Evolutionary conservation across 306 rosid genomes (phyloP).

Genomic region (Mimosa bimucronata): DNA sequence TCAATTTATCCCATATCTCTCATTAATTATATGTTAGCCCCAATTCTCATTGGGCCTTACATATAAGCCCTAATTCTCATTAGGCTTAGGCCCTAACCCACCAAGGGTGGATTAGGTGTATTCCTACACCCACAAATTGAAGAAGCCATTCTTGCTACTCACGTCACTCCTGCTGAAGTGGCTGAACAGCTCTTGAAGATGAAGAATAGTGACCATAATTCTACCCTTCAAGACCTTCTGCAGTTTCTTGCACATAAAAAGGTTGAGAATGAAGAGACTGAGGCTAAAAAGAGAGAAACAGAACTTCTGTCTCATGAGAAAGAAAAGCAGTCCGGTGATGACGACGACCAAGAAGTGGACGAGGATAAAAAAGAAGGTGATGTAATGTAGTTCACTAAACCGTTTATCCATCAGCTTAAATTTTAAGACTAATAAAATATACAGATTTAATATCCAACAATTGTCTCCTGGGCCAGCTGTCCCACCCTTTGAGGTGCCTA

Average conservation of each 20-base stretch:
- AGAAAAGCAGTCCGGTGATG: background rate
- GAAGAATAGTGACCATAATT: slow-evolving; percentile 32
- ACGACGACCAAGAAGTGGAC: background rate
- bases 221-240: background rate
- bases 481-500: too few species aligned
- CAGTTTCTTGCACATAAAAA: background rate
- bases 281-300: background rate
- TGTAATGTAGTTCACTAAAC: background rate
- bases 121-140: slow-evolving; percentile 39
- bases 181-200: slow-evolving; percentile 45
- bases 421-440: background rate
- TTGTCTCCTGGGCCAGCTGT: too few species aligned
- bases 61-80: too few species aligned
- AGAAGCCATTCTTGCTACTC: slow-evolving; percentile 27
- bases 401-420: background rate
- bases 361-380: background rate
- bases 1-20: too few species aligned
- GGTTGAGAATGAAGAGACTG: background rate
- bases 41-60: too few species aligned
- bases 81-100: too few species aligned
- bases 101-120: too few species aligned
- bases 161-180: slow-evolving; percentile 51
- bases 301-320: background rate
- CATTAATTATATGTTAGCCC: too few species aligned
- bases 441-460: too few species aligned